Percentiles rank a stretch among this genome's conserved stretches.
These are phyloP conservation scores for Stephanodiscus triporus DNA, from an alignment of 108 stramenopile species.

Conservation along the genomic window DNA sequence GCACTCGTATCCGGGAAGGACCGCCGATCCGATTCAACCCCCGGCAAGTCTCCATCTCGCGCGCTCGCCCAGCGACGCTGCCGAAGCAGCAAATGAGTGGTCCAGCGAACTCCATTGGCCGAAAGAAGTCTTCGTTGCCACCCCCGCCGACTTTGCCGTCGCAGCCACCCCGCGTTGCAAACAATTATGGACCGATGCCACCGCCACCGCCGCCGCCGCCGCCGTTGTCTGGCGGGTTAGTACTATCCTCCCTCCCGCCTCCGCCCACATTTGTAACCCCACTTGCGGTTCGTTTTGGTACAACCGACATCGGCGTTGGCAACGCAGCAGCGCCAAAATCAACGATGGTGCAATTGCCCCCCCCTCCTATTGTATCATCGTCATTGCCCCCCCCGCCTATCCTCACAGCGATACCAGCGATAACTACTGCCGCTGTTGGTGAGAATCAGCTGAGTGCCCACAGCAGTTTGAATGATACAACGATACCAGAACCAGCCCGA, in stretches of 20 bases:
- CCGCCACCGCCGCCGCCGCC: neutral
- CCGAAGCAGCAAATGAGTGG: neutral
- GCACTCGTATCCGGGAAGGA: neutral
- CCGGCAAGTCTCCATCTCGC: neutral
- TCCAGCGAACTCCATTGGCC: neutral
- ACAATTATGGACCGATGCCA: neutral
- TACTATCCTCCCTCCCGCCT: conserved; percentile 12
- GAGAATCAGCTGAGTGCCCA: neutral
- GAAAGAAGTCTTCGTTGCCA: conserved; percentile 23
- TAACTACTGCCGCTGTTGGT: neutral
- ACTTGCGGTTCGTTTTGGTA: neutral
- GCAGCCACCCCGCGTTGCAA: neutral
- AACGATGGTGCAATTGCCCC: conserved; percentile 6
- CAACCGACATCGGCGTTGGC: neutral
- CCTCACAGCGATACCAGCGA: neutral
- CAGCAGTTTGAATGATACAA: neutral
- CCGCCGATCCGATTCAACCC: neutral
- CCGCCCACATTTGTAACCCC: conserved; percentile 5
- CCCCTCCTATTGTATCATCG: conserved; percentile 11
- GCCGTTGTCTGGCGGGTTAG: neutral
- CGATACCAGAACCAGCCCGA: neutral
- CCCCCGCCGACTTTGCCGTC: conserved; percentile 16
- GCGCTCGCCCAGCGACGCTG: neutral
- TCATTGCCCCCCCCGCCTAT: conserved; percentile 4
- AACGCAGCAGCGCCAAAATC: conserved; percentile 5